These are phyloP conservation scores for Geranomyces variabilis DNA, from an alignment of 192 early-diverging fungal species.

Conservation along the genomic window DNA sequence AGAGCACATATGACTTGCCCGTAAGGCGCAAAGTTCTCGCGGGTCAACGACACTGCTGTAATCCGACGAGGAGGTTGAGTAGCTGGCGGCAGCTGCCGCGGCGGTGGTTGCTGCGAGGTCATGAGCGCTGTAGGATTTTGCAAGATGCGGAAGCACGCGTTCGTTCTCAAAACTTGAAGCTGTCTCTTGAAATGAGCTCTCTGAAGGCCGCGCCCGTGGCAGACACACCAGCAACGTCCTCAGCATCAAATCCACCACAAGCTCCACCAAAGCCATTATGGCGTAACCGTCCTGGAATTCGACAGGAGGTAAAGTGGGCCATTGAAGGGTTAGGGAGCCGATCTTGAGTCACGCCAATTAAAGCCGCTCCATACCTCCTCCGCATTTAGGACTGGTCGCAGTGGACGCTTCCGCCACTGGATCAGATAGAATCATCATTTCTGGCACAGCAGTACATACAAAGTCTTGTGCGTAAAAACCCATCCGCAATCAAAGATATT, in stretches of 20 bases:
- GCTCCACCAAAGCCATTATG: background rate
- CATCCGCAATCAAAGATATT: constrained; percentile 63
- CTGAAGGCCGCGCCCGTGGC: no score
- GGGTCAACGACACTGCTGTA: constrained; percentile 56
- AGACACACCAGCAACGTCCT: no score
- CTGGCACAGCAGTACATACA: constrained; percentile 83
- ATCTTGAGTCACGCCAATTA: background rate
- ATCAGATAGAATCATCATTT: constrained; percentile 71
- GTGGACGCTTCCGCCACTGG: constrained; percentile 49
- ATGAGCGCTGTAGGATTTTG: no score
- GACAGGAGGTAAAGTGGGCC: constrained; percentile 13
- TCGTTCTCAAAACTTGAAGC: background rate
- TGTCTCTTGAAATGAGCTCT: background rate
- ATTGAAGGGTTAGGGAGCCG: no score
- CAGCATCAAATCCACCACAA: no score
- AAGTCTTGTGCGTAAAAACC: constrained; percentile 64
- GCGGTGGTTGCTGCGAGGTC: no score
- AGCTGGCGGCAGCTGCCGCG: no score
- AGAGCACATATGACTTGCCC: constrained; percentile 66
- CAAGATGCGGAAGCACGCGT: no score
- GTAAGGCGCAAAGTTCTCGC: constrained; percentile 70
- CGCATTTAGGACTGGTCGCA: constrained; percentile 41
- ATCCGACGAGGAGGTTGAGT: background rate
- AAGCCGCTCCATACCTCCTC: background rate
- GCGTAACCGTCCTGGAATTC: constrained; percentile 33